phyloP scores from a whole-genome alignment of 306 rosid species.

The Rosa rugosa region DNA sequence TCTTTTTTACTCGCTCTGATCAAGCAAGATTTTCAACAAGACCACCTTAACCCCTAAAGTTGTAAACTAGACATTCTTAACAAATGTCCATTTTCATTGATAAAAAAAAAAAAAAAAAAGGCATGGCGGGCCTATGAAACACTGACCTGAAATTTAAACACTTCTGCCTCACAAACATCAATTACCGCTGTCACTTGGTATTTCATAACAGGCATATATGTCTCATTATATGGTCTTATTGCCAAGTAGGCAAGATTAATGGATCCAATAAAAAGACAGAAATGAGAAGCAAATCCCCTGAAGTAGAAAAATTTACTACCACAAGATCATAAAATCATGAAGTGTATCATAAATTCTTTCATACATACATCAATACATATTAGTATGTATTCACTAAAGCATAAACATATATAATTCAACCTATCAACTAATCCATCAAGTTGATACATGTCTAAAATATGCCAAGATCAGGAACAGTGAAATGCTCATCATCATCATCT shows the following conservation, averaged over 20 bases:
- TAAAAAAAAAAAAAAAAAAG: too few species aligned
- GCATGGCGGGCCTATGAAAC: neutral
- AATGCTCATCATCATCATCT: conserved; percentile 74
- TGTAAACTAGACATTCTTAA: too few species aligned
- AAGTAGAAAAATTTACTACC: conserved; percentile 24
- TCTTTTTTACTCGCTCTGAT: too few species aligned
- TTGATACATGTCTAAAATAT: conserved; percentile 18
- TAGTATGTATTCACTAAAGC: conserved; percentile 13
- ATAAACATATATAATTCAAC: conserved; percentile 25
- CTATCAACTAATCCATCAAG: conserved; percentile 15
- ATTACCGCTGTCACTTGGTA: neutral
- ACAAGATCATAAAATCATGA: conserved; percentile 20
- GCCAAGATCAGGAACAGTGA: conserved; percentile 91
- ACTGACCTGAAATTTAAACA: neutral
- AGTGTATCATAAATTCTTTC: conserved; percentile 24
- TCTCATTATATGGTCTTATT: neutral
- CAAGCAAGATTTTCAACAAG: too few species aligned
- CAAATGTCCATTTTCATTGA: too few species aligned
- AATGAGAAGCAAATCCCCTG: conserved; percentile 12
- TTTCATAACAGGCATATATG: neutral
- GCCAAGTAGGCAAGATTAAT: neutral
- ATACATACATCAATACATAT: conserved; percentile 25
- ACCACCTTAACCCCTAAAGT: too few species aligned
- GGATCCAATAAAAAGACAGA: neutral
- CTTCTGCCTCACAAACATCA: neutral